Evolutionary conservation across 1,139 yeast species (phyloP), one percentile per base, ranked within the genome.

Genomic region (Yamadazyma conglobata): DNA sequence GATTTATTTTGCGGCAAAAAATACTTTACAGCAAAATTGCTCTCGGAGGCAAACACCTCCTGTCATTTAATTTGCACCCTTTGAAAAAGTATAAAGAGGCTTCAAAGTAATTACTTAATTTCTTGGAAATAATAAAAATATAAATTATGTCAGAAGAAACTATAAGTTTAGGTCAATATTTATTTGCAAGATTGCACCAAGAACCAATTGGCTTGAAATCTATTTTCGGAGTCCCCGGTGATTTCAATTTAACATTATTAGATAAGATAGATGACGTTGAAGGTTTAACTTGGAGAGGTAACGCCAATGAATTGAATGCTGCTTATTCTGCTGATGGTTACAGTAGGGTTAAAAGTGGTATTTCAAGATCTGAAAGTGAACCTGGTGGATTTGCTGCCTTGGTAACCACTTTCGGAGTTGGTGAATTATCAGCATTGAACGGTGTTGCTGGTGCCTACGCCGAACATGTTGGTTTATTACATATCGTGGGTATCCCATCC

Each of bases 171-270:
- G 85, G 85, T 47, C 68, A 70, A 39, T 79, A 76, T 48, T 56
- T 79, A 37, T 79, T 79, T 48, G 82, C 75, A 57, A 68, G 82
- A 61, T 62, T 79, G 39, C 59, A 60, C 47, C 81, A 79, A 54
- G 31, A 42, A 15, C 56, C 57, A 26, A 60, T 77, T 31, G 76
- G 75, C 18, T 71, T 80, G 39, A 64, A 70, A 42, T 81, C 91
- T 49, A 66, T 82, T 47, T 79, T 82, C 43, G 91, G 91, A 34
- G 82, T 82, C 22, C 91, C 91, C 8, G 88, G 87, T 42, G 91
- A 82, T 53, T 82, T 81, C 71, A 83, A 82, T 58, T 65, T 83
- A 45, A 63, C 79, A 9, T 59, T 83, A 27, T 64, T 82, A 30
- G 91, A 82, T 50, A 75, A 77, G 50, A 62, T 82, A 43, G 72